phyloP scores from a whole-genome alignment of 2,329 filamentous ascomycete species.

The Trematosphaeria pertusa region DNA sequence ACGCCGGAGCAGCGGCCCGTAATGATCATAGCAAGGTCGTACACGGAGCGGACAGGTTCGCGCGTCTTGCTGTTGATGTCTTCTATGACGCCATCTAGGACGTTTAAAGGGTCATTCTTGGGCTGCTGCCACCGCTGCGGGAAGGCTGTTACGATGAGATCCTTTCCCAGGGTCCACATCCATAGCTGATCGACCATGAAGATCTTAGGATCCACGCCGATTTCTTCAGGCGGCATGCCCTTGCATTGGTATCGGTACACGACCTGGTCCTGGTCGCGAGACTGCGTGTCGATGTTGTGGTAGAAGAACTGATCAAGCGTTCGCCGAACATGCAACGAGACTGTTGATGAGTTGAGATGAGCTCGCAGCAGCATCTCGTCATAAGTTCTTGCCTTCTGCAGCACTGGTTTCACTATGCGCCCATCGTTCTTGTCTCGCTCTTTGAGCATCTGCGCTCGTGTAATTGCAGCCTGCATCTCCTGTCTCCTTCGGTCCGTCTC shows the following conservation, averaged over 20 bases:
- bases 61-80: slow-evolving; percentile 70
- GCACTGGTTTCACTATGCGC: slow-evolving; percentile 20
- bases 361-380: slow-evolving; percentile 59
- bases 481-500: slow-evolving; percentile 63
- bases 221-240: slow-evolving; percentile 28
- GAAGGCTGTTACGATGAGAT: slow-evolving; percentile 67
- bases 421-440: slow-evolving; percentile 25
- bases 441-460: slow-evolving; percentile 39
- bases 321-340: slow-evolving; percentile 63
- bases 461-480: slow-evolving; percentile 65
- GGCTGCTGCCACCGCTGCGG: slow-evolving; percentile 67
- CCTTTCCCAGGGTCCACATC: slow-evolving; percentile 67
- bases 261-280: slow-evolving; percentile 68
- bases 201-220: slow-evolving; percentile 61
- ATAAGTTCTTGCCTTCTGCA: slow-evolving; percentile 37
- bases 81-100: slow-evolving; percentile 68
- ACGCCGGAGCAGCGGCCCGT: slow-evolving; percentile 65
- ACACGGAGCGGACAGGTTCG: slow-evolving; percentile 65
- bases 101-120: slow-evolving; percentile 67
- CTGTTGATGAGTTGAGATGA: slow-evolving; percentile 55
- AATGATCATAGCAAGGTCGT: slow-evolving; percentile 69
- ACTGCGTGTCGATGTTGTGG: slow-evolving; percentile 67
- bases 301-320: slow-evolving; percentile 73
- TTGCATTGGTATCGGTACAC: slow-evolving; percentile 66
- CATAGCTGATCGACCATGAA: slow-evolving; percentile 75